These are phyloP conservation scores for Lithospermum erythrorhizon DNA, from an alignment of 257 asterid species.

Conservation along the genomic window DNA sequence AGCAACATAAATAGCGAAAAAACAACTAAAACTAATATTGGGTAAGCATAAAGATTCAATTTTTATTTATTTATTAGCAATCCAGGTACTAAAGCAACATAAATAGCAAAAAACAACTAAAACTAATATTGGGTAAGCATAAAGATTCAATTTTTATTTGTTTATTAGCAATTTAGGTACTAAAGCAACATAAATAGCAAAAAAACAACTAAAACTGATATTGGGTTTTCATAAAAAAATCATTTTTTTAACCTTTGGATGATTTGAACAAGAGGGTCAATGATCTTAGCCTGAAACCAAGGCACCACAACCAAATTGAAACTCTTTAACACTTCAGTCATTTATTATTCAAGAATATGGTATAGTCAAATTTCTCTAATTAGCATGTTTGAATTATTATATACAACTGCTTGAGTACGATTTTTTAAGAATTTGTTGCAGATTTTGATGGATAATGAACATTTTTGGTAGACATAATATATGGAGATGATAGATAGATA, in stretches of 20 bases:
- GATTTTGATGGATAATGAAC: neutral
- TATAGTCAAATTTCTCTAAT: neutral
- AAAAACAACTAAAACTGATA: neutral
- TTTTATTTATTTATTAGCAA: no score
- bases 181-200: neutral
- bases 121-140: neutral
- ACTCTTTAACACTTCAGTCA: slow-evolving; percentile 19
- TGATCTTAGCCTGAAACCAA: slow-evolving; percentile 47
- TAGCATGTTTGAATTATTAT: no score
- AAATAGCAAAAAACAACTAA: neutral
- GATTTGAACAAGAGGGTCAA: slow-evolving; percentile 77
- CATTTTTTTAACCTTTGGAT: slow-evolving; percentile 89
- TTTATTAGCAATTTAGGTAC: no score
- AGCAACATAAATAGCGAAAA: neutral
- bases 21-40: neutral
- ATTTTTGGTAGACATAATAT: neutral
- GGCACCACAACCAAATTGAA: slow-evolving; percentile 32
- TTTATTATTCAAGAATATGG: neutral
- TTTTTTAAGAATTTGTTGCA: no score
- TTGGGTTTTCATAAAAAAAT: no score
- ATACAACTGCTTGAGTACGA: no score
- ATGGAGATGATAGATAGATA: neutral
- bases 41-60: neutral
- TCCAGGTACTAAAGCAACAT: no score
- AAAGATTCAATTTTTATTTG: neutral